Percentiles rank a stretch among this genome's conserved stretches.
Evolutionary conservation across 2,329 filamentous ascomycete genomes (phyloP).

Genomic region (Tolypocladium sp.): DNA sequence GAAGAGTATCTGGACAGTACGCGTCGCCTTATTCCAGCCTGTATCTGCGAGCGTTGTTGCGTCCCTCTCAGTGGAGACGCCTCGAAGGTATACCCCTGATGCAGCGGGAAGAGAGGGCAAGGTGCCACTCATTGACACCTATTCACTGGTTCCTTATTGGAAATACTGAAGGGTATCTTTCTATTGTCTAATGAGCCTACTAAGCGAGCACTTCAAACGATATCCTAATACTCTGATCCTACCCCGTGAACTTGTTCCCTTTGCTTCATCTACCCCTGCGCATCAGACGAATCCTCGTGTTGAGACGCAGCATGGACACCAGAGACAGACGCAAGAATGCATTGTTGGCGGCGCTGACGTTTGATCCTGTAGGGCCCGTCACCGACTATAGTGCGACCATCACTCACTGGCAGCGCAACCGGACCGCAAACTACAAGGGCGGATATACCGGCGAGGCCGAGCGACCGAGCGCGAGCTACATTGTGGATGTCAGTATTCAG

Average conservation of each 20-base stretch:
- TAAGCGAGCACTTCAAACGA: neutral
- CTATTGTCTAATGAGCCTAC: neutral
- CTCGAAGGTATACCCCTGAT: neutral
- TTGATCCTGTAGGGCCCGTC: constrained; percentile 56
- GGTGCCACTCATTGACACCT: neutral
- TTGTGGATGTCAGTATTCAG: constrained; percentile 57
- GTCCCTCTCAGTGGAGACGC: neutral
- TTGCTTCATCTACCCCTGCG: neutral
- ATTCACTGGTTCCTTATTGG: neutral
- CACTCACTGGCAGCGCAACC: constrained; percentile 82
- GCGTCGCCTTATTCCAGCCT: neutral
- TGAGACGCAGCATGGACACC: neutral
- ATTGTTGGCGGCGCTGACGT: constrained; percentile 10
- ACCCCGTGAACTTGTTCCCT: neutral
- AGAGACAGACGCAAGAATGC: constrained; percentile 3
- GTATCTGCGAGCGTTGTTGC: neutral
- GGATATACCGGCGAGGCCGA: constrained; percentile 67
- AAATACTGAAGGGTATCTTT: neutral
- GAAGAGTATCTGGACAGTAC: neutral
- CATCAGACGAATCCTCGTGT: neutral
- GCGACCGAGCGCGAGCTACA: constrained; percentile 79
- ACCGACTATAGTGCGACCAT: constrained; percentile 90
- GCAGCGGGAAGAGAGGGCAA: neutral
- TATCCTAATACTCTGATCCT: neutral
- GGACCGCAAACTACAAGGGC: constrained; percentile 60